phyloP scores from a whole-genome alignment of 106 monocot species.

The Dendrobium huoshanense region DNA sequence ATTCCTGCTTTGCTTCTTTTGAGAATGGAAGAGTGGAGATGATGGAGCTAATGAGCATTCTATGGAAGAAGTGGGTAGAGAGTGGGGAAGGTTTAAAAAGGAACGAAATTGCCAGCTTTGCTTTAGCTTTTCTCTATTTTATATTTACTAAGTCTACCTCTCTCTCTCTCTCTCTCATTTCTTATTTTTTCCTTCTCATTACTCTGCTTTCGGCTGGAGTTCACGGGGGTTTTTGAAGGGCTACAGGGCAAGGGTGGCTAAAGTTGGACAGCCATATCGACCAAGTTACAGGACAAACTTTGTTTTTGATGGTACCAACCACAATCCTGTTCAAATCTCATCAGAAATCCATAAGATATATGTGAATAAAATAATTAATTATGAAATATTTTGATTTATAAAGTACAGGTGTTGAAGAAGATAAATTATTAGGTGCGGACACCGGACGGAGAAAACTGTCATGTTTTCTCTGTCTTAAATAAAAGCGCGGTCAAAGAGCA shows the following conservation, averaged over 20 bases:
- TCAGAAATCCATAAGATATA: no score
- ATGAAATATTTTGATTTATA: no score
- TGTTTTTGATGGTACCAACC: no score
- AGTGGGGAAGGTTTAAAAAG: background rate
- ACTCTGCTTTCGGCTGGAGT: background rate
- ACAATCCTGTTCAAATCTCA: no score
- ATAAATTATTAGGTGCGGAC: no score
- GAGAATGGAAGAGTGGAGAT: background rate
- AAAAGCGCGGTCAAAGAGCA: no score
- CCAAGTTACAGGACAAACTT: background rate
- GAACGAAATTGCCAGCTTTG: background rate
- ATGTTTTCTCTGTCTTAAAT: no score
- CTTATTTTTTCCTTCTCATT: background rate
- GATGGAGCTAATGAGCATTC: background rate
- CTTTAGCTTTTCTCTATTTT: background rate
- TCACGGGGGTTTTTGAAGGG: background rate
- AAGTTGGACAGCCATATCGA: background rate
- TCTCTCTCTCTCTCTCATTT: background rate
- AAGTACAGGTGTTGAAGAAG: no score
- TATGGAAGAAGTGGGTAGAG: background rate
- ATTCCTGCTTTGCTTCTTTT: background rate
- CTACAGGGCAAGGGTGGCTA: background rate
- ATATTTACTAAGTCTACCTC: no score
- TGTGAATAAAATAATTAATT: background rate
- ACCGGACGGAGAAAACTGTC: no score